Base-by-base conservation (phyloP, 2,329 filamentous ascomycete genomes). In the Harringtonia lauricola region DNA sequence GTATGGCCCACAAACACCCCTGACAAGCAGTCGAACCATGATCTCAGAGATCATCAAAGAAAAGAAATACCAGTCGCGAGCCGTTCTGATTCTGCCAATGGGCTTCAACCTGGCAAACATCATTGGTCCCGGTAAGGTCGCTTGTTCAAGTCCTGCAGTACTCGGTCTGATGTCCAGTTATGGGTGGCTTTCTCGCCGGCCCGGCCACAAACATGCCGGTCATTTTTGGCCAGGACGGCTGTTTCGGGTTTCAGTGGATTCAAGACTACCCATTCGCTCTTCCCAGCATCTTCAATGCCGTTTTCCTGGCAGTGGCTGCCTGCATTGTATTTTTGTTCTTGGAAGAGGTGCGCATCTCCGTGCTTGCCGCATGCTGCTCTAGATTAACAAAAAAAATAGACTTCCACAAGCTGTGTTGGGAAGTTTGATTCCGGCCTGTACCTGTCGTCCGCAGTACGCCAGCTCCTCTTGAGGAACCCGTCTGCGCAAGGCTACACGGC, bases 141-240 rank as follows among this genome's bases (percentile, higher is more conserved):
- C 17, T 21, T 31, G 17, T 17, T 10, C 26, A 26, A 39, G 13
- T 39, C 10, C 10, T 26, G 18, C 8, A 5, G 13, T 14, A 15
- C 24, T 26, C 17, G 8, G 13, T 18, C n/a, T n/a, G 33, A 14
- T 7, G 2, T 13, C n/a, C 36, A 22, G 44, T 70, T 37, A 65
- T 81, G 61, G 82, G 83, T 36, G 83, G 83, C 24, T 59, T 83
- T 40, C 63, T 87, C 24, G 81, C 83, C 15, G 78, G 86, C 52
- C 81, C 83, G 0, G 66, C 73, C 7, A 65, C 64, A 8, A 80
- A 65, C 10, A 75, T 84, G 54, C 81, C 82, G 0, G 59, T 60
- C 0, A 42, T 83, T 0, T 86, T 87, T 54, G 80, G 78, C 1
- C 68, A 74, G 4, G 70, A 67, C 1, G 76, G 76, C 1, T 48